A percentile compares a stretch with the other conserved stretches of the same genome.
Evolutionary conservation across 345 rosid species (phyloP).

Genomic region (Cochlearia excelsa): DNA sequence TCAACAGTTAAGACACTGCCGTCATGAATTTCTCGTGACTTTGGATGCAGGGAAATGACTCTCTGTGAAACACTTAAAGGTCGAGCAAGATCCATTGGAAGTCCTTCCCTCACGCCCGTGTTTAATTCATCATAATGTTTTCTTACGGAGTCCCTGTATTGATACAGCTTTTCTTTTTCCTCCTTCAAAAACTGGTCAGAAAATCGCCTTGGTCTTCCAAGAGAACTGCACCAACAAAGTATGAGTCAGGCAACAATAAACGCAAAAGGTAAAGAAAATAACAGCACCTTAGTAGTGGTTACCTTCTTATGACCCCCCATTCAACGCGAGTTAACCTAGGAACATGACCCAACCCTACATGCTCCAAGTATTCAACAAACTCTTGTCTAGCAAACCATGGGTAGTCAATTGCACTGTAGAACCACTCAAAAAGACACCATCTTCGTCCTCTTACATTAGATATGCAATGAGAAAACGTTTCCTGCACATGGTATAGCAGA

Average conservation of each 20-base stretch:
- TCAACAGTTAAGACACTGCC: slow-evolving; percentile 77
- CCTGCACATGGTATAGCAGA: slow-evolving; percentile 40
- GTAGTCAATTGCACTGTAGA: slow-evolving; percentile 80
- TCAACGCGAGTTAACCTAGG: slow-evolving; percentile 81
- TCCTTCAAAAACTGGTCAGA: slow-evolving; percentile 73
- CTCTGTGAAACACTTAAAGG: slow-evolving; percentile 77
- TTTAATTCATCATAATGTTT: slow-evolving; percentile 66
- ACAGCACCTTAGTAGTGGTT: slow-evolving; percentile 25
- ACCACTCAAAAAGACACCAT: slow-evolving; percentile 80
- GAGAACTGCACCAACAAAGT: slow-evolving; percentile 55
- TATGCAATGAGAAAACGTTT: slow-evolving; percentile 59
- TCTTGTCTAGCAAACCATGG: slow-evolving; percentile 90
- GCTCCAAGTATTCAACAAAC: slow-evolving; percentile 81
- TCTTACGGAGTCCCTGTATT: slow-evolving; percentile 75
- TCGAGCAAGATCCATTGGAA: slow-evolving; percentile 74
- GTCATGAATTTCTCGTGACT: slow-evolving; percentile 61
- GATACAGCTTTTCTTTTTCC: slow-evolving; percentile 73
- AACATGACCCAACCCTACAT: slow-evolving; percentile 80
- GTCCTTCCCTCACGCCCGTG: slow-evolving; percentile 67
- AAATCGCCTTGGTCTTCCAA: slow-evolving; percentile 79
- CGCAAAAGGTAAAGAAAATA: slow-evolving; percentile 1
- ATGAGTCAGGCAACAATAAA: slow-evolving; percentile 18
- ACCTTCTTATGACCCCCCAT: slow-evolving; percentile 93
- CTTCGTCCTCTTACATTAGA: slow-evolving; percentile 50
- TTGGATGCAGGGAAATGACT: slow-evolving; percentile 67